phyloP scores from a whole-genome alignment of 306 rosid species.

The Glycine tomentella region DNA sequence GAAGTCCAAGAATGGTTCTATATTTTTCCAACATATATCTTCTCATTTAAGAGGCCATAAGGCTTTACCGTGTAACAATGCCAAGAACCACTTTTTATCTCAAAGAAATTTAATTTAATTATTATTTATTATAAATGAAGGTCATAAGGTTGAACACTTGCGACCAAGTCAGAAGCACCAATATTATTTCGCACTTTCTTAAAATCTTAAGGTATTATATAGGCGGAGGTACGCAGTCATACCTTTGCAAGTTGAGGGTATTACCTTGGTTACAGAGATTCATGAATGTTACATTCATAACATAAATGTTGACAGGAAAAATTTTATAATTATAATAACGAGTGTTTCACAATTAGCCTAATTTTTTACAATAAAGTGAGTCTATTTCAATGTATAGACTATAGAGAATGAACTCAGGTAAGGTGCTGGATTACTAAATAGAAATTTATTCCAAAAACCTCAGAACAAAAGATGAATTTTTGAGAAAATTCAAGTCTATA shows the following conservation, averaged over 20 bases:
- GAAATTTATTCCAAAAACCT: not conserved
- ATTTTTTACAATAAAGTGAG: not conserved
- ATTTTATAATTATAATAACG: too few relatives aligned
- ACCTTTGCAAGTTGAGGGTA: too few relatives aligned
- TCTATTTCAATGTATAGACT: not conserved
- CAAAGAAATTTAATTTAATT: not conserved
- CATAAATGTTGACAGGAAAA: too few relatives aligned
- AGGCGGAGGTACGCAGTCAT: too few relatives aligned
- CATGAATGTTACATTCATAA: too few relatives aligned
- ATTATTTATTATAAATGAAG: too few relatives aligned
- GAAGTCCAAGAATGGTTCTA: not conserved
- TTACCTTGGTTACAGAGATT: too few relatives aligned
- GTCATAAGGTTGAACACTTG: too few relatives aligned
- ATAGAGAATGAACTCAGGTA: not conserved
- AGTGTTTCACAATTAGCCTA: too few relatives aligned
- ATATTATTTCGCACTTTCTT: too few relatives aligned
- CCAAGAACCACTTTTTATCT: not conserved
- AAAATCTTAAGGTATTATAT: too few relatives aligned
- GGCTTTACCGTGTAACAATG: not conserved
- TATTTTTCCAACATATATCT: not conserved
- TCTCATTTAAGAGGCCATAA: not conserved
- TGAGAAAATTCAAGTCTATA: constrained; percentile 1
- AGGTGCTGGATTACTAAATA: not conserved
- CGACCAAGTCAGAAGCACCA: too few relatives aligned
- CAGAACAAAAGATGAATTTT: not conserved